Percentiles rank a stretch among this genome's conserved stretches.
Evolutionary conservation across 2,329 filamentous ascomycete genomes (phyloP).

Genomic region (Aspergillus felis): DNA sequence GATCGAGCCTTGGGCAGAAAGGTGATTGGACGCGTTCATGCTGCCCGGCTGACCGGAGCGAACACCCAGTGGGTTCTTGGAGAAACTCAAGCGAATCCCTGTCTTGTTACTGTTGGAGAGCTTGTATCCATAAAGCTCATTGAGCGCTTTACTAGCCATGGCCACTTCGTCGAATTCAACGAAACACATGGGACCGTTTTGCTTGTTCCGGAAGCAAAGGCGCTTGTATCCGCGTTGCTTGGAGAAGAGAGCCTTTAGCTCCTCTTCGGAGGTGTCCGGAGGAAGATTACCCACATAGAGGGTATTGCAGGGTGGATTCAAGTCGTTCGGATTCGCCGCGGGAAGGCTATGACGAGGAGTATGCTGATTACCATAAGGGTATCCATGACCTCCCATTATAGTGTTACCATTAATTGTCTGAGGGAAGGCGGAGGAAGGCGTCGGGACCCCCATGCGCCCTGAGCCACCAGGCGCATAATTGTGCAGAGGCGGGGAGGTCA

Average conservation of each 20-base stretch:
- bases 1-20: constrained; percentile 51
- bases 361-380: constrained; percentile 56
- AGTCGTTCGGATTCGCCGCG: constrained; percentile 87
- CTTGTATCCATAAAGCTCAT: constrained; percentile 81
- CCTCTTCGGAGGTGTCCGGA: constrained; percentile 87
- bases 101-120: constrained; percentile 92
- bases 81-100: constrained; percentile 92
- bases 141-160: constrained; percentile 84
- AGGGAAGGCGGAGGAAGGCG: constrained; percentile 54
- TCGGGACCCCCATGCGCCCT: constrained; percentile 46
- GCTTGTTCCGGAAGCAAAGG: constrained; percentile 89
- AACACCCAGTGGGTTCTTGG: constrained; percentile 93
- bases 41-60: constrained; percentile 67
- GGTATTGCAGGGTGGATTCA: constrained; percentile 97
- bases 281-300: constrained; percentile 97
- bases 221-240: constrained; percentile 94
- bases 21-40: constrained; percentile 48
- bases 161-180: constrained; percentile 95
- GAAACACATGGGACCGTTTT: constrained; percentile 97
- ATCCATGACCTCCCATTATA: constrained; percentile 48
- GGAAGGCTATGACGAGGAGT: constrained; percentile 67
- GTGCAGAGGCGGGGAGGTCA: constrained; percentile 54
- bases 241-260: constrained; percentile 88
- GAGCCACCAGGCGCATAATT: constrained; percentile 50
- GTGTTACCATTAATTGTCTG: constrained; percentile 52